Evolutionary conservation across 2,329 filamentous ascomycete species (phyloP).

Genomic region (Tolypocladium cylindrosporum): DNA sequence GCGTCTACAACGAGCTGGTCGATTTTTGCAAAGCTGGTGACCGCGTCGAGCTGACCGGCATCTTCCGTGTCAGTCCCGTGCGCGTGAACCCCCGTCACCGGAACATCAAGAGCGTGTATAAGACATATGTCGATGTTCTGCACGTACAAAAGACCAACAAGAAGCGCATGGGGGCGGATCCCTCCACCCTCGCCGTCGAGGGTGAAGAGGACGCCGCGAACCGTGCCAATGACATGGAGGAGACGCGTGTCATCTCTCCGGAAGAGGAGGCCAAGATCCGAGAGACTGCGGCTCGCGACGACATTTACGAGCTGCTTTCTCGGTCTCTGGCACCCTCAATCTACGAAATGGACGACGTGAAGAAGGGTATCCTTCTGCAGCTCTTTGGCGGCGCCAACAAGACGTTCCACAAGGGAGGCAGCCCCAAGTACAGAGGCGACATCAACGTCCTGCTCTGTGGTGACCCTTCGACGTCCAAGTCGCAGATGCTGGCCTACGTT

Average conservation of each 20-base stretch:
- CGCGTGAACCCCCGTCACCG: constrained; percentile 89
- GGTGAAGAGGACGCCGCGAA: constrained; percentile 56
- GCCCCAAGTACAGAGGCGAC: constrained; percentile 90
- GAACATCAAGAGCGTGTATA: constrained; percentile 90
- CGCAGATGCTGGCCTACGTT: constrained; percentile 86
- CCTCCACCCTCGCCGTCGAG: constrained; percentile 75
- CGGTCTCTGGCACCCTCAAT: constrained; percentile 89
- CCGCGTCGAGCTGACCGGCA: constrained; percentile 87
- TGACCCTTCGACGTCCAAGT: constrained; percentile 94
- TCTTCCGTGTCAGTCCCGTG: constrained; percentile 91
- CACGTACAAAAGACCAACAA: constrained; percentile 97
- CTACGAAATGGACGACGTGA: constrained; percentile 97
- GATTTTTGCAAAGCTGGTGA: constrained; percentile 98
- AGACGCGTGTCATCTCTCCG: constrained; percentile 70
- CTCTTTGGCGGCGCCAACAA: constrained; percentile 98
- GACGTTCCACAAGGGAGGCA: constrained; percentile 91
- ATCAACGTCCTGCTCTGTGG: constrained; percentile 96
- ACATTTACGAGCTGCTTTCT: constrained; percentile 88
- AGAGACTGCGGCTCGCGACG: constrained; percentile 64
- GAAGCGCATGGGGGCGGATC: constrained; percentile 84
- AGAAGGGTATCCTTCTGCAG: constrained; percentile 95
- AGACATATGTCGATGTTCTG: constrained; percentile 92
- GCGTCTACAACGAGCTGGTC: constrained; percentile 92
- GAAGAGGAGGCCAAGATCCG: constrained; percentile 89
- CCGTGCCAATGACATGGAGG: constrained; percentile 67